Evolutionary conservation across 371 early-diverging fungal species (phyloP).

Genomic region (Mortierella polycephala): DNA sequence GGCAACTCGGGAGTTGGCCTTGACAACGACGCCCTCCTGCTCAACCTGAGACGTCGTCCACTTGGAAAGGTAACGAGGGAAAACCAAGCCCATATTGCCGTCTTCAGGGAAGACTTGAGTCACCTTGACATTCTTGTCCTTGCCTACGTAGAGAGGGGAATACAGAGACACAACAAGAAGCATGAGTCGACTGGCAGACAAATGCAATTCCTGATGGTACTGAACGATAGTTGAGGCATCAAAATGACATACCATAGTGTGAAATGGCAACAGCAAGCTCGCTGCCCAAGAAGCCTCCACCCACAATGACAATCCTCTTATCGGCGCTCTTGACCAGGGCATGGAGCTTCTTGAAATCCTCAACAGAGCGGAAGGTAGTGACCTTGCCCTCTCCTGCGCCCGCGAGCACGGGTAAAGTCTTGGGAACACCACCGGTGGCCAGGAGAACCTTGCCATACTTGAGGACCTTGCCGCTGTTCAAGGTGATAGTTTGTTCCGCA

Average conservation of each 20-base stretch:
- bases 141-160: slow-evolving; percentile 31
- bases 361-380: slow-evolving; percentile 73
- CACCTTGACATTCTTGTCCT: slow-evolving; percentile 65
- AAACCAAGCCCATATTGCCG: slow-evolving; percentile 79
- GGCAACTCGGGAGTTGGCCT: slow-evolving; percentile 60
- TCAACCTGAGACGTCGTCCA: slow-evolving; percentile 75
- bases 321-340: slow-evolving; percentile 54
- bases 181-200: neutral
- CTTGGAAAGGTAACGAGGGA: slow-evolving; percentile 76
- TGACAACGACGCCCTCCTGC: slow-evolving; percentile 72
- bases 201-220: no score
- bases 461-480: slow-evolving; percentile 67
- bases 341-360: slow-evolving; percentile 70
- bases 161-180: neutral
- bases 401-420: slow-evolving; percentile 59
- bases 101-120: slow-evolving; percentile 81
- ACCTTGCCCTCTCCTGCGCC: slow-evolving; percentile 56
- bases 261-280: slow-evolving; percentile 79
- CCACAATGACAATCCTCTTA: slow-evolving; percentile 75
- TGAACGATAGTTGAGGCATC: no score
- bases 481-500: slow-evolving; percentile 69
- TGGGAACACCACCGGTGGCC: slow-evolving; percentile 81
- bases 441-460: slow-evolving; percentile 77
- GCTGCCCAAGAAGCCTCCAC: slow-evolving; percentile 83
- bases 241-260: slow-evolving; percentile 56